These are phyloP conservation scores for Mortierella alpina DNA, from an alignment of 192 early-diverging fungal species.

Conservation along the genomic window DNA sequence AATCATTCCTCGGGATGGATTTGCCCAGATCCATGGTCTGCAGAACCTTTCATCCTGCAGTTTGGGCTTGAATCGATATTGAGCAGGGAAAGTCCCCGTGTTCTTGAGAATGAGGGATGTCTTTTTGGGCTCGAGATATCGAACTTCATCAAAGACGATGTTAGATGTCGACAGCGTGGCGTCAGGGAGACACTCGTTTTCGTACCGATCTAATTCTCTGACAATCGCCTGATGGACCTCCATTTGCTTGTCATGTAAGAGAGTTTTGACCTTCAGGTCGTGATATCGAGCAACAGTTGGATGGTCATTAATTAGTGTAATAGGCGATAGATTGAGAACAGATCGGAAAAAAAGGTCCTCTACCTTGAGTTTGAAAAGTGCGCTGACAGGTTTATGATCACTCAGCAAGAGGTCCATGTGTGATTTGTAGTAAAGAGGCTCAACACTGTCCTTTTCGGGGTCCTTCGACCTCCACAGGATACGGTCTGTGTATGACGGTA, in stretches of 20 bases:
- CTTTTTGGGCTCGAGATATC: constrained; percentile 64
- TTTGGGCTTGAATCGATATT: constrained; percentile 82
- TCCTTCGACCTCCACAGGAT: constrained; percentile 86
- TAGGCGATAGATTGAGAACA: background rate
- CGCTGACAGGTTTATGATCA: constrained; percentile 95
- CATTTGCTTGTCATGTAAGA: constrained; percentile 68
- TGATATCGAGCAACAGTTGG: background rate
- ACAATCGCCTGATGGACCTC: constrained; percentile 69
- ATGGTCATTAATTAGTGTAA: background rate
- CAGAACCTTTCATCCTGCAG: constrained; percentile 63
- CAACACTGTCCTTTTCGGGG: constrained; percentile 53
- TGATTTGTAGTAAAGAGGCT: constrained; percentile 63
- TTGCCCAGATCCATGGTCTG: constrained; percentile 80
- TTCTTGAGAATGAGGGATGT: constrained; percentile 74
- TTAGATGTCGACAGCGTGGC: constrained; percentile 68
- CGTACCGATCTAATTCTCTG: constrained; percentile 79
- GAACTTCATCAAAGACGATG: constrained; percentile 80
- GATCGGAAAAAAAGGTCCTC: background rate
- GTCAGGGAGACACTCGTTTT: constrained; percentile 84
- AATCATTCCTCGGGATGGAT: constrained; percentile 74
- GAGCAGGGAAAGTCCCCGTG: constrained; percentile 77
- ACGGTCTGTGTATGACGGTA: constrained; percentile 95
- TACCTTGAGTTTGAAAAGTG: constrained; percentile 73
- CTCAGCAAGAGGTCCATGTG: constrained; percentile 75
- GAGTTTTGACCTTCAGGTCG: constrained; percentile 62